Evolutionary conservation across 257 asterid genomes (phyloP).

Genomic region (Fraxinus cuspidata): DNA sequence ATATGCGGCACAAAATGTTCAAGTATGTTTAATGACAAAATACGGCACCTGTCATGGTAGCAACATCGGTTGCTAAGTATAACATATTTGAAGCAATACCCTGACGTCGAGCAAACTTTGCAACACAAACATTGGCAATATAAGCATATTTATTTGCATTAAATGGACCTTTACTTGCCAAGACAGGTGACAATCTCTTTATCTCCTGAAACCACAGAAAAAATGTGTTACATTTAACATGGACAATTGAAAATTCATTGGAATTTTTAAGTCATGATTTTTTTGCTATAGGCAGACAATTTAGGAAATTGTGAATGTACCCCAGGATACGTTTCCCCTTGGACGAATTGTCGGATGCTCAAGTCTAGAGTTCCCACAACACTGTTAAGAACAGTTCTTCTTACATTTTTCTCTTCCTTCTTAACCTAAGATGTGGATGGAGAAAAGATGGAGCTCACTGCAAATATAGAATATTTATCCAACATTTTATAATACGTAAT

Average conservation of each 20-base stretch:
- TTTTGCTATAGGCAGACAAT: slow-evolving; percentile 22
- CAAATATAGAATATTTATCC: slow-evolving; percentile 13
- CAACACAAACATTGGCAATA: slow-evolving; percentile 85
- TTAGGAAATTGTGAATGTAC: slow-evolving; percentile 41
- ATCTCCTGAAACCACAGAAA: slow-evolving; percentile 45
- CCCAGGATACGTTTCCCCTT: slow-evolving; percentile 85
- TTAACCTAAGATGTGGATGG: slow-evolving; percentile 54
- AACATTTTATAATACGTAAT: slow-evolving; percentile 1
- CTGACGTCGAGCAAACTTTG: slow-evolving; percentile 88
- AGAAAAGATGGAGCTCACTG: slow-evolving; percentile 5
- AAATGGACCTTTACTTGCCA: slow-evolving; percentile 61
- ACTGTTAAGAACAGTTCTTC: slow-evolving; percentile 88
- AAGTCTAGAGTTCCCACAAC: slow-evolving; percentile 90
- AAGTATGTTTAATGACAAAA: slow-evolving; percentile 21
- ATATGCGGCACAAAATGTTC: neutral
- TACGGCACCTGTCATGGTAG: slow-evolving; percentile 54
- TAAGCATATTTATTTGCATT: slow-evolving; percentile 77
- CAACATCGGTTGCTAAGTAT: slow-evolving; percentile 70
- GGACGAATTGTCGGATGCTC: slow-evolving; percentile 71
- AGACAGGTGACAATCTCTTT: slow-evolving; percentile 57
- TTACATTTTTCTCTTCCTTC: slow-evolving; percentile 74
- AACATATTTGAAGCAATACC: slow-evolving; percentile 88
- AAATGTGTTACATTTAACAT: slow-evolving; percentile 3
- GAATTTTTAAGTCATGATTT: neutral
- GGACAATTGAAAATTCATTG: neutral